Evolutionary conservation across 176 grass and related monocot species (phyloP), one percentile per base, ranked within the genome.

Genomic region (Zizania latifolia): DNA sequence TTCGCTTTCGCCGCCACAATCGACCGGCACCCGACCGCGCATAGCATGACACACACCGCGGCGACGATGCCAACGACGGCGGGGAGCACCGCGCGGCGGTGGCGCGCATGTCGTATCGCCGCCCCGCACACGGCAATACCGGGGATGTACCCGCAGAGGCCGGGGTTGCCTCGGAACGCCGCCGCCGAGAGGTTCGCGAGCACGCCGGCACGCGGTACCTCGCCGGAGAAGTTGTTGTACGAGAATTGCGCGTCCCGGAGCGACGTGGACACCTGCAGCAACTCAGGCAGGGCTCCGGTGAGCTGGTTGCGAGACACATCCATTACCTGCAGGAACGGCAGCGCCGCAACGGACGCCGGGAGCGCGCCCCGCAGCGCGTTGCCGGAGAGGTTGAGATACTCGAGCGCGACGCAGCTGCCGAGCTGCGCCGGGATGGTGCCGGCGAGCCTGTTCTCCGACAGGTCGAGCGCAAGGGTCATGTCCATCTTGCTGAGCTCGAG

Each of bases 401-500:
- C 93, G 59, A 97, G 80, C n/a, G 87, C 85, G 58, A 97, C 37
- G 39, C 90, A 97, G 78, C 80, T 72, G 15, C 90, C 80, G 12
- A 97, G 85, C 82, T 97, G 90, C 36, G 85, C 70, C 60, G 88
- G 87, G 48, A 97, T 86, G 24, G 30, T 0, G 33, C 89, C 92
- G 33, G 83, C 54, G 40, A 96, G 72, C 37, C 30, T 61, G 73
- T 96, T 96, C 45, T 14, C 74, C 15, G 89, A 96, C 72, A 96
- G 69, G 53, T 96, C 92, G 30, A 96, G 33, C 26, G 83, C 86
- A 13, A 96, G 62, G 13, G 92, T 82, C 89, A 91, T 90, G 31
- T 92, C 86, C 92, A 96, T 96, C 68, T 96, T 91, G 72, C 85
- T 87, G 2, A 96, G 92, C 83, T 82, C 86, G 11, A 91, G 10